Conservation (phyloP, 1,139 yeast genomes). For the Pichia sp. region DNA sequence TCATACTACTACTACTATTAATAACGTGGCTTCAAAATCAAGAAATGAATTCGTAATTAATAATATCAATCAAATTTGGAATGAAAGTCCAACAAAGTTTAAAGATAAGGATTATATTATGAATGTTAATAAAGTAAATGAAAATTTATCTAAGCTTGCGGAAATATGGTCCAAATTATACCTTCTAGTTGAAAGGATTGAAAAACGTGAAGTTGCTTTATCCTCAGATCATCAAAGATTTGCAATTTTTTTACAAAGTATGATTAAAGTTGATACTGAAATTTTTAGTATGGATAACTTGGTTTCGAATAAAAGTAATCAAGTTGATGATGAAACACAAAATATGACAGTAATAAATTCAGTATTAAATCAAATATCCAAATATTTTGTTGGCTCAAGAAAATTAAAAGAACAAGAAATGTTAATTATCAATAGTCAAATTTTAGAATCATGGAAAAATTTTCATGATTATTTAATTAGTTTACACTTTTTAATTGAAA, state of each 20-base stretch:
- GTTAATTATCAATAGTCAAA: slow-evolving; percentile 46
- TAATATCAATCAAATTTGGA: slow-evolving; percentile 30
- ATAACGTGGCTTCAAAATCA: no score
- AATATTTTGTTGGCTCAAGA: slow-evolving; percentile 46
- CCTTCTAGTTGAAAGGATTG: slow-evolving; percentile 67
- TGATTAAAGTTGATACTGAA: slow-evolving; percentile 37
- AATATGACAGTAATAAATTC: slow-evolving; percentile 29
- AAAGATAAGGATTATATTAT: slow-evolving; percentile 26
- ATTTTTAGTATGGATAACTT: slow-evolving; percentile 48
- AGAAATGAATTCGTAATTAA: slow-evolving; percentile 25
- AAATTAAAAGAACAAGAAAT: slow-evolving; percentile 61
- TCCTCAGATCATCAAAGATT: slow-evolving; percentile 62
- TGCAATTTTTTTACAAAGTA: slow-evolving; percentile 44
- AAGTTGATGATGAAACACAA: slow-evolving; percentile 27
- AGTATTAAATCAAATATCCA: slow-evolving; percentile 44
- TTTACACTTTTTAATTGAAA: slow-evolving; percentile 66
- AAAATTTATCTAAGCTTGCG: slow-evolving; percentile 24
- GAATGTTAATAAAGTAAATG: slow-evolving; percentile 21
- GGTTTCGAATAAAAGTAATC: slow-evolving; percentile 20
- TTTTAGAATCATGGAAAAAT: slow-evolving; percentile 69
- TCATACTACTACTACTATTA: no score
- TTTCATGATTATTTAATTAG: slow-evolving; percentile 70
- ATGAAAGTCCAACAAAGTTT: slow-evolving; percentile 27
- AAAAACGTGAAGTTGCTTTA: slow-evolving; percentile 67
- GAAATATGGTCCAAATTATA: slow-evolving; percentile 53